Base-by-base conservation (phyloP, 768 basidiomycete genomes). In the Suillus brevipes region DNA sequence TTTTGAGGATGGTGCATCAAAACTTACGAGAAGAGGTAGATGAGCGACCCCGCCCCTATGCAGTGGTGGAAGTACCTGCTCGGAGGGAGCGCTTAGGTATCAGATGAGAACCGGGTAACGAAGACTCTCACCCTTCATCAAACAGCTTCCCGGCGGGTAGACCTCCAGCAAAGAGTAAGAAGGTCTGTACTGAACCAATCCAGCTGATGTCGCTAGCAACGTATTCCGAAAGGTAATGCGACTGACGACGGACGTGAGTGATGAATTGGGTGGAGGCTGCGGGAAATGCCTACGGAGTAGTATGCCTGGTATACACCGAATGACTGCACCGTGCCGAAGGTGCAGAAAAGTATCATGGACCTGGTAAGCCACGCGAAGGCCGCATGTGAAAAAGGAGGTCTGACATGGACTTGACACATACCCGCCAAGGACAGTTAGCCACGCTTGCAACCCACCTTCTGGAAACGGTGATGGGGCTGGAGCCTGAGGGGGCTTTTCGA, bases 261-360 rank as follows among this genome's bases (percentile, higher is more conserved):
- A n/a, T 31, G 3, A 31, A 52, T 7, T 34, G 23, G 0, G n/a
- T 23, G 53, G 14, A 55, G 25, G 1, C 47, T 28, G 25, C 37
- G 31, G 25, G 16, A 23, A 25, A 12, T 20, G 2, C 69, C 70
- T 45, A 83, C 82, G 31, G 80, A 81, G 64, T 85, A 85, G 64
- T 81, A 84, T 67, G 84, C 84, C 69, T 84, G 81, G 69, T 82
- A 85, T 23, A 84, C 82, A n/a, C 72, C 72, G 66, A 82, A 83
- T 9, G 82, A 81, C 63, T 83, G 82, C 12, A 83, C 80, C 6
- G 79, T 77, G 8, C 84, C 83, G 66, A 85, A 83, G 0, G 82
- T 83, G 67, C 81, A 82, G 60, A 84, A 85, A 5, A 79, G 73
- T 13, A 81, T 74, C 72, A 84, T 77, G 9, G 73, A 73, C 36